These are phyloP conservation scores for Cladosporium austrohemisphaericum DNA, from an alignment of 2,329 filamentous ascomycete genomes.

Conservation along the genomic window DNA sequence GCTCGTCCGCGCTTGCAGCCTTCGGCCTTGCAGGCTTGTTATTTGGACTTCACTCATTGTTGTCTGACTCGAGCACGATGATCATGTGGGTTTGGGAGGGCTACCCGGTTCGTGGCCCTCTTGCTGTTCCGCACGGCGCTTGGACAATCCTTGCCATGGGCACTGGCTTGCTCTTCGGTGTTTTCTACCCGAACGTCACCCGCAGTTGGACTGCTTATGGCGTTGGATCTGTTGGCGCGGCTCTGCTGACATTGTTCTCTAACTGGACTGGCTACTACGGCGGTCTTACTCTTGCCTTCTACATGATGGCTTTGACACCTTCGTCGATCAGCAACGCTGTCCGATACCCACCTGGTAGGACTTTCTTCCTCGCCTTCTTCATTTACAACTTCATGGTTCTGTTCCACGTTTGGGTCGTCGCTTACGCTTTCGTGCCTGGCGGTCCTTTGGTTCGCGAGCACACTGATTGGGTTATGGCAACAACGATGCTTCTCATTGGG, in stretches of 20 bases:
- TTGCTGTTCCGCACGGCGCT: slow-evolving; percentile 84
- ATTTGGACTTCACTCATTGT: slow-evolving; percentile 84
- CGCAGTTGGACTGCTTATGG: slow-evolving; percentile 77
- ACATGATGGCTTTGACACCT: slow-evolving; percentile 75
- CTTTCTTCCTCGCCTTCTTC: slow-evolving; percentile 85
- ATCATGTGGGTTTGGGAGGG: slow-evolving; percentile 98
- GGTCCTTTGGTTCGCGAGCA: slow-evolving; percentile 88
- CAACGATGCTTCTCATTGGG: slow-evolving; percentile 79
- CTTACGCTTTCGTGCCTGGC: slow-evolving; percentile 95
- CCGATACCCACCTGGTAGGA: slow-evolving; percentile 69
- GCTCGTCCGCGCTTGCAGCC: slow-evolving; percentile 68
- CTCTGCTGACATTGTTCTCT: slow-evolving; percentile 68
- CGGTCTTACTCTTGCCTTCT: slow-evolving; percentile 68
- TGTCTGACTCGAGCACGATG: slow-evolving; percentile 98
- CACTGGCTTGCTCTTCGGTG: slow-evolving; percentile 69
- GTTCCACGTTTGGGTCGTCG: slow-evolving; percentile 98
- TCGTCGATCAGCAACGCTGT: slow-evolving; percentile 72
- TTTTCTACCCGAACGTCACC: slow-evolving; percentile 66
- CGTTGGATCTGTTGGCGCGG: slow-evolving; percentile 73
- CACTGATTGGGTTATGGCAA: slow-evolving; percentile 92
- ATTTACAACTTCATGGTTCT: slow-evolving; percentile 90
- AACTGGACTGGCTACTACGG: slow-evolving; percentile 92
- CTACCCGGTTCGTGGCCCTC: slow-evolving; percentile 82
- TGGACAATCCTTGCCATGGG: slow-evolving; percentile 86
- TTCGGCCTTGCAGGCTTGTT: slow-evolving; percentile 78